phyloP scores from a whole-genome alignment of 2,329 filamentous ascomycete genomes.

The Ophiostoma quercus region DNA sequence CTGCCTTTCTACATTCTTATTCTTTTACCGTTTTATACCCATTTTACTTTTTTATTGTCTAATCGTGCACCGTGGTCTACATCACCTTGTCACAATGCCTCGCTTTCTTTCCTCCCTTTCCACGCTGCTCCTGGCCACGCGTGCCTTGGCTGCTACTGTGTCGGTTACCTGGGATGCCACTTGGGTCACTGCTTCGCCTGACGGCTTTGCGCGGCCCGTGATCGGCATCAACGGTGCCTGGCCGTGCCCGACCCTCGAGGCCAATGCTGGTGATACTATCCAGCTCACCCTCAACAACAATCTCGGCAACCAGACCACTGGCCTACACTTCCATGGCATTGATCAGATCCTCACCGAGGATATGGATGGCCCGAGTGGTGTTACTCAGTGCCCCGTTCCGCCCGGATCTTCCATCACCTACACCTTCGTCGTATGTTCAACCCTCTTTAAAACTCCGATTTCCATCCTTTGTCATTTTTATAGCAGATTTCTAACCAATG shows the following conservation, averaged over 20 bases:
- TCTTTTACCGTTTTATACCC: neutral
- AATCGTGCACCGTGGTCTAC: neutral
- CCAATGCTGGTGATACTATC: conserved; percentile 46
- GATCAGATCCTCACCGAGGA: conserved; percentile 47
- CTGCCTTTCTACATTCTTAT: conserved; percentile 9
- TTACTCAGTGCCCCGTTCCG: conserved; percentile 51
- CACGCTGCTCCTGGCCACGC: conserved; percentile 27
- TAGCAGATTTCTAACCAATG: conserved; percentile 19
- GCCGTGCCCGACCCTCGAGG: conserved; percentile 54
- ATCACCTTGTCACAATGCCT: conserved; percentile 11
- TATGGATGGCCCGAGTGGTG: conserved; percentile 55
- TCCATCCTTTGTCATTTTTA: conserved; percentile 33
- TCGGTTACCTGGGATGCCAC: conserved; percentile 39
- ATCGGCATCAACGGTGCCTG: conserved; percentile 57
- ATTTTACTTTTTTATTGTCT: conserved; percentile 6
- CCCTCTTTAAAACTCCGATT: neutral
- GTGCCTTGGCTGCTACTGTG: conserved; percentile 33
- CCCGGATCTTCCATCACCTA: conserved; percentile 51
- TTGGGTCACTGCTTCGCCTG: conserved; percentile 39
- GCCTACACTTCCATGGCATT: conserved; percentile 56
- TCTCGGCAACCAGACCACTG: conserved; percentile 49
- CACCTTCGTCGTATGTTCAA: conserved; percentile 37
- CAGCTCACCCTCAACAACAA: conserved; percentile 47
- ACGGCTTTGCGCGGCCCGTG: conserved; percentile 37
- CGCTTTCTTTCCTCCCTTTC: conserved; percentile 5